A percentile compares a stretch with the other conserved stretches of the same genome.
Evolutionary conservation across 495 filamentous ascomycete genomes (phyloP).

Genomic region (Oidiodendron maius): DNA sequence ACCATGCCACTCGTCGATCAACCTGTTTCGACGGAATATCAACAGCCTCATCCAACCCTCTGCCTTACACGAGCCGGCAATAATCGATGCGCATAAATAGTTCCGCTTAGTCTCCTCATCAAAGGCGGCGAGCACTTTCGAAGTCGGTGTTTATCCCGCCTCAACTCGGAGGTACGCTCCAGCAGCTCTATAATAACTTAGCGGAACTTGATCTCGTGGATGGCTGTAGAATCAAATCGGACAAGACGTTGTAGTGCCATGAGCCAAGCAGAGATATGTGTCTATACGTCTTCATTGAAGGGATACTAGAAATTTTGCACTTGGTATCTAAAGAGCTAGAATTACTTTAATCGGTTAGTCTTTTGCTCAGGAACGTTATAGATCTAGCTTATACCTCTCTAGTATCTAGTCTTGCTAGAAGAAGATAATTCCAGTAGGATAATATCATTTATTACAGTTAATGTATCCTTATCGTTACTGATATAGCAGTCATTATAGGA

Average conservation of each 20-base stretch:
- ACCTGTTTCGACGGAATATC: too few relatives aligned
- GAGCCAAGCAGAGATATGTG: neutral
- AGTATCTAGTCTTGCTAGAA: neutral
- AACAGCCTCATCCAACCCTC: neutral
- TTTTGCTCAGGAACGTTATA: neutral
- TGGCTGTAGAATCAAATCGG: neutral
- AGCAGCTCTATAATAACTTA: neutral
- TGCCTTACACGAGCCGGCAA: neutral
- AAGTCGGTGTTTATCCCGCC: neutral
- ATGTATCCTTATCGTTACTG: too few relatives aligned
- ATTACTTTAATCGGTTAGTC: neutral
- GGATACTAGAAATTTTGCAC: neutral
- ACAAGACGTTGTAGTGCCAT: neutral
- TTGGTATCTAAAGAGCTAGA: neutral
- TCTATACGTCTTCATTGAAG: neutral
- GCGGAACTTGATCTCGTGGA: neutral
- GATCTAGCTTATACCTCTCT: neutral
- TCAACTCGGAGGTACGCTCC: neutral
- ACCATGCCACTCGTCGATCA: too few relatives aligned
- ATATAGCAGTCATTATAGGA: too few relatives aligned
- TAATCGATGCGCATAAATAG: neutral
- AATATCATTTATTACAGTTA: neutral
- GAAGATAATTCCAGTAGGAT: neutral
- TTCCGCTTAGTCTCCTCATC: neutral
- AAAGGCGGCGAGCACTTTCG: neutral